phyloP scores from a whole-genome alignment of 169 alveolate species.

The Plasmodium yoelii region DNA sequence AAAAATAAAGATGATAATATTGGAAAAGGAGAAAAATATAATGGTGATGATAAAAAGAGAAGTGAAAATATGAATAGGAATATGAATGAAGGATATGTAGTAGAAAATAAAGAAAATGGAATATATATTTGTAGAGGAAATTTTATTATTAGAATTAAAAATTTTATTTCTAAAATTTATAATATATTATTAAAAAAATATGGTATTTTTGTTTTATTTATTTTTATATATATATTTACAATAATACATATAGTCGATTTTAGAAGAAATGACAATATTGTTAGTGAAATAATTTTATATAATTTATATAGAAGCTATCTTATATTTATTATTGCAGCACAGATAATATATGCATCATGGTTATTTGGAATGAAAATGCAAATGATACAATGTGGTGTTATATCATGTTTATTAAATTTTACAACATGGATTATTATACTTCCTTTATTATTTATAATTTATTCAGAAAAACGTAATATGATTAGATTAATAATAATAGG shows the following conservation, averaged over 20 bases:
- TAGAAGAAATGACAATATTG: conserved; percentile 53
- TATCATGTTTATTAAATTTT: conserved; percentile 29
- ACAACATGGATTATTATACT: conserved; percentile 47
- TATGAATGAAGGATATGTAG: not conserved
- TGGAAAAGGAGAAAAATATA: not conserved
- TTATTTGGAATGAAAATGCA: conserved; percentile 51
- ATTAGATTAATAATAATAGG: conserved; percentile 13
- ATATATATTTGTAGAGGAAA: not conserved
- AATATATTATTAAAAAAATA: conserved; percentile 19
- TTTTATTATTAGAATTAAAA: not conserved
- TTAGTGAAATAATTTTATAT: conserved; percentile 62
- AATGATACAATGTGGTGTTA: conserved; percentile 50
- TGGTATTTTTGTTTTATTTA: conserved; percentile 39
- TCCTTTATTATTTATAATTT: conserved; percentile 14
- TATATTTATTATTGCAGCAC: conserved; percentile 32
- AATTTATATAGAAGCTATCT: conserved; percentile 55
- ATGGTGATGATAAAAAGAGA: not conserved
- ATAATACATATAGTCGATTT: conserved; percentile 52
- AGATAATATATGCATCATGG: conserved; percentile 65
- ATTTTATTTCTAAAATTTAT: not conserved
- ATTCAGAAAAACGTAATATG: conserved; percentile 13
- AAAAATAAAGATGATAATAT: not conserved
- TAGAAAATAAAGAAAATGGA: not conserved
- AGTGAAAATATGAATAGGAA: not conserved
- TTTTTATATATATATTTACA: conserved; percentile 31